Conservation (phyloP, 2,329 filamentous ascomycete species). For the Nemania sp. region DNA sequence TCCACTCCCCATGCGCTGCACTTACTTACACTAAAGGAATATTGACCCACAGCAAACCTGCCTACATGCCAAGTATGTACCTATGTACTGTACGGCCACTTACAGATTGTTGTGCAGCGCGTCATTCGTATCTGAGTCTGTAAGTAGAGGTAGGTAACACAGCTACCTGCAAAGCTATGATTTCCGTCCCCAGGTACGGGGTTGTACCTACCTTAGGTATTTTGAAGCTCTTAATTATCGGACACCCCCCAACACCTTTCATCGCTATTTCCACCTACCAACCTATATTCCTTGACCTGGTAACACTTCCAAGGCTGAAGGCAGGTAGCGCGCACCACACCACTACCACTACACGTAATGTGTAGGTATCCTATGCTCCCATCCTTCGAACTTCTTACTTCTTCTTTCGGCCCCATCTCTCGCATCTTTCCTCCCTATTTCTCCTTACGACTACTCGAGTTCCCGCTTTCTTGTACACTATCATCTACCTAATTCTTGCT, state of each 20-base stretch:
- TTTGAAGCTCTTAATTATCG: conserved; percentile 8
- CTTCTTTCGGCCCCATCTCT: neutral
- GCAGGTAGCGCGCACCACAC: conserved; percentile 4
- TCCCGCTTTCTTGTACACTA: neutral
- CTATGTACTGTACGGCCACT: neutral
- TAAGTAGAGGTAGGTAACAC: neutral
- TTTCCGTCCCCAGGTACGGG: neutral
- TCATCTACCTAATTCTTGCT: neutral
- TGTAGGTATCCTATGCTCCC: conserved; percentile 12
- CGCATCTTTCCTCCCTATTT: neutral
- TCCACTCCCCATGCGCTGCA: conserved; percentile 13
- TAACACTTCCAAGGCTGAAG: conserved; percentile 9
- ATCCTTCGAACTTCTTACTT: conserved; percentile 11
- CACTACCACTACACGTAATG: neutral
- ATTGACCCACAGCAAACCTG: conserved; percentile 21
- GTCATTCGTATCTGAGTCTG: neutral
- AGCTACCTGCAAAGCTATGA: neutral
- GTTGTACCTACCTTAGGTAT: conserved; percentile 1
- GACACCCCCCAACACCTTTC: neutral
- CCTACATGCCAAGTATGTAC: too few species aligned
- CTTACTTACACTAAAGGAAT: conserved; percentile 11
- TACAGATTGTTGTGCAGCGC: conserved; percentile 10
- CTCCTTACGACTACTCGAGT: neutral
- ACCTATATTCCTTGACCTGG: conserved; percentile 2
- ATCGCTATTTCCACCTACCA: too few species aligned